Base-by-base conservation (phyloP, 2,329 filamentous ascomycete species). In the Pseudocercospora musae region DNA sequence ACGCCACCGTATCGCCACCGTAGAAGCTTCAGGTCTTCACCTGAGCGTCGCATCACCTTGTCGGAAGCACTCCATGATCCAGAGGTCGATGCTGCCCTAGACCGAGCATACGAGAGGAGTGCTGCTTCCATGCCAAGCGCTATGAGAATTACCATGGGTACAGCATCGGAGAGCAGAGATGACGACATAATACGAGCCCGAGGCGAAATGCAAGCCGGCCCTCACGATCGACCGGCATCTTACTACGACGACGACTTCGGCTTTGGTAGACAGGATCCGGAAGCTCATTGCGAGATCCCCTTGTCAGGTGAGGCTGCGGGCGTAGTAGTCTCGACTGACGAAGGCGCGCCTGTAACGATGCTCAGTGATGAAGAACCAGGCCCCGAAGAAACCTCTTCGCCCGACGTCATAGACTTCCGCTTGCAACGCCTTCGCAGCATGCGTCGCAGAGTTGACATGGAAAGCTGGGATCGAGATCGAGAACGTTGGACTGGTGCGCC, bases 331-430 rank as follows among this genome's bases (percentile, higher is more conserved):
- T 53, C 63, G 20, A 37, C 62, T 10, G 69, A 69, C 4, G 64
- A 65, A 15, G 63, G 56, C 31, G 21, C 65, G 4, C 71, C 71
- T 10, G 68, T 73, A 10, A 69, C 68, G 21, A 42, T 73, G 2
- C 60, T 72, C 4, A 71, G 66, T 29, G 72, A 73, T 33, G 71
- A 73, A 57, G 72, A 73, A 15, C 64, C 67, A 4, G 72, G 69
- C 13, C 71, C 71, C 2, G 73, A 75, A 62, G 70, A 73, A 10
- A 70, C 53, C 40, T 71, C 73, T 3, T 65, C 69, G 1, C 72
- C 70, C 56, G 73, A 74, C 53, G 70, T 75, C 4, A 63, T 74
- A n/a, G 72, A 74, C 56, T 74, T 70, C 61, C 68, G 72, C 20
- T 63, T 71, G 2, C 70, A 71, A 40, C 69, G 72, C 15, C 60